These are phyloP conservation scores for Glycine latifolia DNA, from an alignment of 306 rosid genomes.

Conservation along the genomic window DNA sequence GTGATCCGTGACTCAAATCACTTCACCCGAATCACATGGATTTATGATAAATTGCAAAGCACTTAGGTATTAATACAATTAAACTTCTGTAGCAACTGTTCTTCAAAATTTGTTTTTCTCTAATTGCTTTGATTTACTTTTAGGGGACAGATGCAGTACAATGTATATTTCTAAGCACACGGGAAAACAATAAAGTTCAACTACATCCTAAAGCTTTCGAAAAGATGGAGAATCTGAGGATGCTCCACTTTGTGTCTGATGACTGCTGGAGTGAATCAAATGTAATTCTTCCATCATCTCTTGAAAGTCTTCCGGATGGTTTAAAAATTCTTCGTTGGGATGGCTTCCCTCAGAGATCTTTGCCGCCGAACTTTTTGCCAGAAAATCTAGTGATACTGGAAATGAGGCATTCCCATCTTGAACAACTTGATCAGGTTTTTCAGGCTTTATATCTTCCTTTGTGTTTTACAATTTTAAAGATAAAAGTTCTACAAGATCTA, in stretches of 20 bases:
- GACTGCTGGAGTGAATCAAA: not conserved
- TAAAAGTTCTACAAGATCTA: too few species aligned
- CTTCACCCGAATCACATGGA: too few species aligned
- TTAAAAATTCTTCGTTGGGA: constrained; percentile 42
- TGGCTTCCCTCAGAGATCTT: constrained; percentile 20
- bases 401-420: constrained; percentile 13
- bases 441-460: not conserved
- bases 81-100: not conserved
- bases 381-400: constrained; percentile 33
- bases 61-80: not conserved
- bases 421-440: constrained; percentile 45
- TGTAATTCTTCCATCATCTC: not conserved
- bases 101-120: not conserved
- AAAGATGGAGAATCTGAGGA: constrained; percentile 44
- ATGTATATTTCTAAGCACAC: constrained; percentile 28
- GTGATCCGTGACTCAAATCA: too few species aligned
- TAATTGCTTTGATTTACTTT: not conserved
- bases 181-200: not conserved
- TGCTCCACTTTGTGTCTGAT: not conserved
- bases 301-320: not conserved
- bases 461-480: too few species aligned
- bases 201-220: constrained; percentile 19
- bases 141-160: constrained; percentile 47
- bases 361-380: constrained; percentile 1
- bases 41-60: not conserved